A percentile compares a stretch with the other conserved stretches of the same genome.
Conservation (phyloP, 2,329 filamentous ascomycete genomes). For the Fusarium proliferatum region DNA sequence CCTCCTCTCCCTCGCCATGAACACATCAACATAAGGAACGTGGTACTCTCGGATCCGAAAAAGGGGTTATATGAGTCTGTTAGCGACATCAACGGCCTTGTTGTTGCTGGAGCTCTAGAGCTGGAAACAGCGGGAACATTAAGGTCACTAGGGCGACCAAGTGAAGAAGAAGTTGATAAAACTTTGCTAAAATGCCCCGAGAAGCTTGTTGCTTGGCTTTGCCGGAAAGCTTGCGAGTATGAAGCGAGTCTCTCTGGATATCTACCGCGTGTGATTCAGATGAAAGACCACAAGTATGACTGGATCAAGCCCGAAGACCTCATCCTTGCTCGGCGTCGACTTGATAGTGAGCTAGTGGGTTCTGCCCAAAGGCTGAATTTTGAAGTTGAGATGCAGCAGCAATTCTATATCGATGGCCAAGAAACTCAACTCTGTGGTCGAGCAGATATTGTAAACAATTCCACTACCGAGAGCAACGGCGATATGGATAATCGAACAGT, state of each 20-base stretch:
- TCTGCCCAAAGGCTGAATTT: slow-evolving; percentile 4
- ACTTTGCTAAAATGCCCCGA: not conserved
- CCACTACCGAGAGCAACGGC: not conserved
- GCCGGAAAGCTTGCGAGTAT: slow-evolving; percentile 42
- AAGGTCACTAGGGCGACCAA: slow-evolving; percentile 10
- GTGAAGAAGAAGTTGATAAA: not conserved
- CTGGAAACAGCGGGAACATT: slow-evolving; percentile 32
- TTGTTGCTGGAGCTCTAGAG: slow-evolving; percentile 43
- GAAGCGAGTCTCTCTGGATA: slow-evolving; percentile 41
- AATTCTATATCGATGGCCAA: not conserved
- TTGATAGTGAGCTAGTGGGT: slow-evolving; percentile 23
- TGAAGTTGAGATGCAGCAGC: not conserved
- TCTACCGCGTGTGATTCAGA: slow-evolving; percentile 40
- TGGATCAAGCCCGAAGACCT: slow-evolving; percentile 43
- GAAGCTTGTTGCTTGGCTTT: slow-evolving; percentile 40
- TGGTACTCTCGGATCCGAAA: slow-evolving; percentile 26
- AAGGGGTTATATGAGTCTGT: slow-evolving; percentile 40
- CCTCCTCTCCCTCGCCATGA: not conserved
- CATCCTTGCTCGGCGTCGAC: slow-evolving; percentile 31
- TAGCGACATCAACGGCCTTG: slow-evolving; percentile 46
- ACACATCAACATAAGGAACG: slow-evolving; percentile 31
- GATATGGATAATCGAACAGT: slow-evolving; percentile 12
- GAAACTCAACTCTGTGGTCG: slow-evolving; percentile 8
- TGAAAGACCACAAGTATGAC: slow-evolving; percentile 42
- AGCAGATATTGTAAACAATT: slow-evolving; percentile 23